phyloP scores from a whole-genome alignment of 106 monocot genomes.

The Ottelia alismoides region DNA sequence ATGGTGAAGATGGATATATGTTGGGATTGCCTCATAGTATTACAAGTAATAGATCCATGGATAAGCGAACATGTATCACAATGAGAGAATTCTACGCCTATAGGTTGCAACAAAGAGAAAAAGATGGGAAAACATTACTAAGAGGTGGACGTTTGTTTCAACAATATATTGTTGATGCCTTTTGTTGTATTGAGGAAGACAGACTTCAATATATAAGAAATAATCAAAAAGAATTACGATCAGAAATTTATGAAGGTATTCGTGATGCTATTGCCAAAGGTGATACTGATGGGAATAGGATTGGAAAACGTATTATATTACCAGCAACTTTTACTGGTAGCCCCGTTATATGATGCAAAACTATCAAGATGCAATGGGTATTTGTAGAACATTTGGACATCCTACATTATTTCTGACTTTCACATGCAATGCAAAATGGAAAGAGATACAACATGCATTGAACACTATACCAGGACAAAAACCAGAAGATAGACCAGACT shows the following conservation, averaged over 20 bases:
- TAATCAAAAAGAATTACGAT: constrained; percentile 7
- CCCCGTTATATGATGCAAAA: constrained; percentile 15
- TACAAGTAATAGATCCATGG: not conserved
- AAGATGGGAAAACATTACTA: not conserved
- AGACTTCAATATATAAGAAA: not conserved
- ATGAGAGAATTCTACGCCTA: constrained; percentile 14
- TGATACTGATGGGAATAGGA: not conserved
- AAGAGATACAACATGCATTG: constrained; percentile 3
- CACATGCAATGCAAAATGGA: constrained; percentile 22
- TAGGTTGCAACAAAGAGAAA: constrained; percentile 2
- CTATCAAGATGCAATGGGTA: constrained; percentile 26
- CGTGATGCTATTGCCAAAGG: constrained; percentile 2
- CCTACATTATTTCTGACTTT: constrained; percentile 22
- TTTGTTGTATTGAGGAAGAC: constrained; percentile 5
- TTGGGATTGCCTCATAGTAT: not conserved
- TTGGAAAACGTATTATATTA: constrained; percentile 8
- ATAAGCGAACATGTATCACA: not conserved
- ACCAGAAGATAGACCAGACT: constrained; percentile 13
- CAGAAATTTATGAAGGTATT: constrained; percentile 6
- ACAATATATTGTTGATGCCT: constrained; percentile 20
- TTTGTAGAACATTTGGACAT: constrained; percentile 4
- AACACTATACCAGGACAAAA: not conserved
- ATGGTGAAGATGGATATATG: constrained; percentile 14
- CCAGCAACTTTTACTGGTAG: constrained; percentile 11
- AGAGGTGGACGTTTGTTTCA: constrained; percentile 5